Base-by-base conservation (phyloP, 2,329 filamentous ascomycete species). In the Colletotrichum abscissum region DNA sequence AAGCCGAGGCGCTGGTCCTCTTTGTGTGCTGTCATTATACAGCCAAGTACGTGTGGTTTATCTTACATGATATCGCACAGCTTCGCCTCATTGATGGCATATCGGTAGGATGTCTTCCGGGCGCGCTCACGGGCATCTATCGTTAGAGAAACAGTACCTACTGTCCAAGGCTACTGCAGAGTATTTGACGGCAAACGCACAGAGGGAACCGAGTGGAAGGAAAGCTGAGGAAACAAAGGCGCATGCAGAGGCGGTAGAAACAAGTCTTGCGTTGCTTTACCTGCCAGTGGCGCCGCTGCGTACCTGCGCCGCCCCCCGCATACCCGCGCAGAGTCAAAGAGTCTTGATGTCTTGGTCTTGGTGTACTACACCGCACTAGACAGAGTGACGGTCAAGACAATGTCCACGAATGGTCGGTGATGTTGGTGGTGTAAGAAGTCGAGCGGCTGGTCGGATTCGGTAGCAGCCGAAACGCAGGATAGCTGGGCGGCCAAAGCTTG, bases 391-490 rank as follows among this genome's bases (percentile, higher is more conserved):
- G 33, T 12, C 33, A 35, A 35, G 33, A 12, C 33, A 12, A 11
- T 35, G 33, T 35, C 26, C 26, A 26, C 26, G 26, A 35, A 19
- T 19, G 38, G 38, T 19, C 16, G 38, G 16, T 19, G 6, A 9
- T 19, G n/a, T 22, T 30, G 57, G 19, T 22, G 30, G 30, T 30
- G 28, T n/a, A 22, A 22, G 35, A 38, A 46, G 57, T 16, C 38
- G 28, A 30, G 16, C 28, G 14, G 12, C 19, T 63, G 42, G 60
- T 69, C 70, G 70, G 66, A 73, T 56, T 73, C 60, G 60, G 60
- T 66, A 65, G 60, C 62, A 70, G 67, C 70, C 60, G 70, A 73
- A 70, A 73, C 60, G 59, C 67, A 70, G 6, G 63, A 62, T 46
- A 70, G 19, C 67, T 56, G 33, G 28, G 55, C 60, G 35, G 55